Conservation (phyloP, 441 rosid species). For the Aquilaria agallochum region DNA sequence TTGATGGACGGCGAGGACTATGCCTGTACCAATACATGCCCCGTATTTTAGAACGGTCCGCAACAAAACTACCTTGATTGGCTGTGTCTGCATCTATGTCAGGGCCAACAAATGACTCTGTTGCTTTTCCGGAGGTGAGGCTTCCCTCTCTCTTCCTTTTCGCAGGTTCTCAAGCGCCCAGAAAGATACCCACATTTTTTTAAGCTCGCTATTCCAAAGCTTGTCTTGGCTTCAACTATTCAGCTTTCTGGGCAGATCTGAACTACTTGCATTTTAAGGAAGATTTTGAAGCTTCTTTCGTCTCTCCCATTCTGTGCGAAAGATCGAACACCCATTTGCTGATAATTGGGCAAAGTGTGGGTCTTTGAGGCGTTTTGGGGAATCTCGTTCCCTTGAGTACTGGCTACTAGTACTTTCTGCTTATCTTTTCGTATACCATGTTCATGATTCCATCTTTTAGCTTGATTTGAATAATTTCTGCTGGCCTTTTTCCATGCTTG, state of each 20-base stretch:
- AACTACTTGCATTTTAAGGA: slow-evolving; percentile 5
- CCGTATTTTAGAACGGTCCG: no score
- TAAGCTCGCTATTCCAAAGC: background rate
- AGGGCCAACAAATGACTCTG: slow-evolving; percentile 1
- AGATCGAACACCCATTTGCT: slow-evolving; percentile 24
- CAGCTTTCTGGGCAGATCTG: slow-evolving; percentile 19
- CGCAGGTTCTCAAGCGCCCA: slow-evolving; percentile 1
- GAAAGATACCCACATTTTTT: slow-evolving; percentile 4
- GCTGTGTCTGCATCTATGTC: slow-evolving; percentile 11
- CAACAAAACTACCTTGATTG: no score
- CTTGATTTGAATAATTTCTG: slow-evolving; percentile 5
- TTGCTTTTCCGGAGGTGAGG: background rate
- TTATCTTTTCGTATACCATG: background rate
- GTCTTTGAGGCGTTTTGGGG: slow-evolving; percentile 15
- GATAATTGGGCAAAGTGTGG: slow-evolving; percentile 10
- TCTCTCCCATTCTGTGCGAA: slow-evolving; percentile 8
- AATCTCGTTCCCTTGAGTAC: slow-evolving; percentile 1
- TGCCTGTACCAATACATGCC: no score
- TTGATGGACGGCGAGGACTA: no score
- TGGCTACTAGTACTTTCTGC: slow-evolving; percentile 1
- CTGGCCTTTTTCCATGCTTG: slow-evolving; percentile 5
- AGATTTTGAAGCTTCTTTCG: background rate
- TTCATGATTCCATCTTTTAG: slow-evolving; percentile 2
- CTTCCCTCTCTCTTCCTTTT: slow-evolving; percentile 1
- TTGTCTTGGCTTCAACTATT: background rate